A percentile compares a stretch with the other conserved stretches of the same genome.
phyloP scores from a whole-genome alignment of 2,329 filamentous ascomycete species.

The Fusarium sp. region DNA sequence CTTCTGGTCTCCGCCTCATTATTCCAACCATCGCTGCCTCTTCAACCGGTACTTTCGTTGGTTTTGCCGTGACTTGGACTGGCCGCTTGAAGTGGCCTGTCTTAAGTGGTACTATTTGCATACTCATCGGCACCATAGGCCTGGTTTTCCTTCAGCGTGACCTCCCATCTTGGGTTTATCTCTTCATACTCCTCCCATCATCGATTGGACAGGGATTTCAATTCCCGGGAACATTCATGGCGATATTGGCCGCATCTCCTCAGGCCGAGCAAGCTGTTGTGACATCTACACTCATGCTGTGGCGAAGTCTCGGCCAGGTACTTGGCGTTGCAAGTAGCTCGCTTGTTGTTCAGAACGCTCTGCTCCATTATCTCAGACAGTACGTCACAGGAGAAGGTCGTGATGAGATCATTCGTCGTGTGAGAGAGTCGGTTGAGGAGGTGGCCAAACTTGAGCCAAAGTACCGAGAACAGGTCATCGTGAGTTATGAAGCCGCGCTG shows the following conservation, averaged over 20 bases:
- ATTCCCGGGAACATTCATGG: conserved; percentile 72
- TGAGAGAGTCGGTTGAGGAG: conserved; percentile 64
- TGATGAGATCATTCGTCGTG: conserved; percentile 60
- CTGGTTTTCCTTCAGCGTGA: conserved; percentile 60
- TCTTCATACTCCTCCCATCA: conserved; percentile 65
- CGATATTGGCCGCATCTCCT: conserved; percentile 66
- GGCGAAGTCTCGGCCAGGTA: conserved; percentile 76
- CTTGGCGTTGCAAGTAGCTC: conserved; percentile 78
- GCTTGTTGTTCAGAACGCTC: conserved; percentile 76
- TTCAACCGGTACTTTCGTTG: conserved; percentile 63
- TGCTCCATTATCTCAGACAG: conserved; percentile 66
- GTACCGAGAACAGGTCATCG: conserved; percentile 64
- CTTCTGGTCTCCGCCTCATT: conserved; percentile 77
- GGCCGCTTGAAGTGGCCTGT: conserved; percentile 69
- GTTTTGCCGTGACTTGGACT: conserved; percentile 69
- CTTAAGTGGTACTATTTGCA: conserved; percentile 57
- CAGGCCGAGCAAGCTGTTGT: conserved; percentile 73
- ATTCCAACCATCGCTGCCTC: conserved; percentile 68
- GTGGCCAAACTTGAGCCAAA: conserved; percentile 55
- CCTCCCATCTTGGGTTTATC: conserved; percentile 62
- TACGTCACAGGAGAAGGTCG: conserved; percentile 69
- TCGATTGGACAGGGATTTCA: conserved; percentile 70
- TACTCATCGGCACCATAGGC: conserved; percentile 60
- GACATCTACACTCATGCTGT: conserved; percentile 75
- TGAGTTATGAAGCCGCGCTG: conserved; percentile 63